Evolutionary conservation across 2,329 filamentous ascomycete genomes (phyloP), one percentile per base, ranked within the genome.

Genomic region (Sporothrix globosa): DNA sequence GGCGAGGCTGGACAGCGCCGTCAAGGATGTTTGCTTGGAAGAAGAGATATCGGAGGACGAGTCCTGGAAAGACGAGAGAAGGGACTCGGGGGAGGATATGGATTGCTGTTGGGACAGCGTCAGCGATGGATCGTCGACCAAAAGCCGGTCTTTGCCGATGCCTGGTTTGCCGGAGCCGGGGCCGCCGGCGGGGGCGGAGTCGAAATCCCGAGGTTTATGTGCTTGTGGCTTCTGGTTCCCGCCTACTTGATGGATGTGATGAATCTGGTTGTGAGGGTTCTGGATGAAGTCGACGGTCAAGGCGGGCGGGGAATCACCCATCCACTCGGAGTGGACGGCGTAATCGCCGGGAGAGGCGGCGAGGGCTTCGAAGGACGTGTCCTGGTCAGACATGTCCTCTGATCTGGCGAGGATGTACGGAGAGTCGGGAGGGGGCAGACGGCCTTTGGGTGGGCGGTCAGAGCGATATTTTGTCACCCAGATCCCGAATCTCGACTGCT

Each of bases 41-140:
- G 85, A 86, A 7, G 85, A 86, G 72, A 75, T 74, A 46, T 86
- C 84, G 67, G 84, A 86, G 4, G 83, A 83, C 3, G 83, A 85
- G 74, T 86, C 84, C 70, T 81, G 81, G 67, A 82, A 83, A 4
- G 75, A 73, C 1, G 76, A 77, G 24, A 76, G 73, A 5, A 70
- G 68, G 2, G 75, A 76, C 13, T 75, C 75, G 44, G 74, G 74
- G 3, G 74, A 73, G 0, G 76, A 74, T n/a, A 54, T 66, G 2
- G 71, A 27, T 14, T 69, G 52, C 41, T 70, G 39, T 13, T 71
- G 72, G 3, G 72, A 73, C 11, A 71, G 67, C 17, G 41, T 30
- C 34, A 70, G 17, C 7, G 58, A 54, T 14, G 70, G 44, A 46
- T 73, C 68, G 68, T 69, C n/a, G 70, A 71, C 67, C 70, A 74